Evolutionary conservation across 169 alveolate genomes (phyloP).

Genomic region (Cryptosporidium xiaoi): DNA sequence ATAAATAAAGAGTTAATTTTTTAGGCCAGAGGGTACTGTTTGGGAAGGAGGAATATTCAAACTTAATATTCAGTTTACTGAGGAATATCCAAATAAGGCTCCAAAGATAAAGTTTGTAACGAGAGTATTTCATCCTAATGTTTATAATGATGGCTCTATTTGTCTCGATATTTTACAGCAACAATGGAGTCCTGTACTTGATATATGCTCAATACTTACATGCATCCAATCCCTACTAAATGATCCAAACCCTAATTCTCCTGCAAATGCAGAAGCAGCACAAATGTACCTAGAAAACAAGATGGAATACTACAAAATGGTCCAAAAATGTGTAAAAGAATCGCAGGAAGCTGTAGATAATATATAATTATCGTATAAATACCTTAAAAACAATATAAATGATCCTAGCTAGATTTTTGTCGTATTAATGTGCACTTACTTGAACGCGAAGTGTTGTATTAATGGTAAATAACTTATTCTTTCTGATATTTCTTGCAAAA

Average conservation of each 20-base stretch:
- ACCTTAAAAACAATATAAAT: too few species aligned
- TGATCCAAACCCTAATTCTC: constrained; percentile 89
- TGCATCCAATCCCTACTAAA: constrained; percentile 85
- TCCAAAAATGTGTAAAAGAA: constrained; percentile 83
- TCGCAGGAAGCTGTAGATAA: constrained; percentile 42
- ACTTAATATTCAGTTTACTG: constrained; percentile 83
- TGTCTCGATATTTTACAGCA: constrained; percentile 87
- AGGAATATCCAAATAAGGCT: constrained; percentile 87
- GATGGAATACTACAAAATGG: constrained; percentile 84
- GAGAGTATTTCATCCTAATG: constrained; percentile 88
- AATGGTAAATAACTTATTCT: constrained; percentile 42
- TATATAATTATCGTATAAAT: not conserved
- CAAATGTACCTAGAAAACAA: constrained; percentile 83
- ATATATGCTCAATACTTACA: constrained; percentile 86
- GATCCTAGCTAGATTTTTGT: too few species aligned
- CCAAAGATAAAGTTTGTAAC: constrained; percentile 84
- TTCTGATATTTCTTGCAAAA: constrained; percentile 17
- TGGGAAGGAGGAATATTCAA: constrained; percentile 90
- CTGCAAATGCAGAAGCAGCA: constrained; percentile 90
- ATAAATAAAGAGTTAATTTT: not conserved
- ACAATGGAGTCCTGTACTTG: constrained; percentile 89
- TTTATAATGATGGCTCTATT: constrained; percentile 85
- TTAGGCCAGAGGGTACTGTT: constrained; percentile 86
- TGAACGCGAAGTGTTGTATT: constrained; percentile 24
- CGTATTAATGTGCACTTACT: not conserved